Percentiles rank a stretch among this genome's conserved stretches.
Conservation (phyloP, 2,329 filamentous ascomycete genomes). For the Epichloe uncinata region DNA sequence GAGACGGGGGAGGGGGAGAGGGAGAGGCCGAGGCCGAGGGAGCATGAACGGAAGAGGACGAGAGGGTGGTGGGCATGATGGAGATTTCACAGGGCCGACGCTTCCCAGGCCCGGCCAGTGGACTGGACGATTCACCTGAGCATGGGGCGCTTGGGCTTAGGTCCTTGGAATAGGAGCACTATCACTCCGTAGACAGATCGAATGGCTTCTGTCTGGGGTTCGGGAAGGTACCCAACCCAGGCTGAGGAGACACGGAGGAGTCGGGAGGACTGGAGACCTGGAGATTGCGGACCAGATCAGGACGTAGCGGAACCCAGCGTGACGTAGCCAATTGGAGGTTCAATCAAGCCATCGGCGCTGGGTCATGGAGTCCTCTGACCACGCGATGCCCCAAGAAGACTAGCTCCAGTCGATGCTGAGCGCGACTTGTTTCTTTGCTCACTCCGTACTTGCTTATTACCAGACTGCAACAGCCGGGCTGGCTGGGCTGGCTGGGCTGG, state of each 20-base stretch:
- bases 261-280: not conserved
- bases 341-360: not conserved
- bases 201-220: not conserved
- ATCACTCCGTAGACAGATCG: not conserved
- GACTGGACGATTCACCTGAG: constrained; percentile 1
- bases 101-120: constrained; percentile 3
- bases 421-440: too few species aligned
- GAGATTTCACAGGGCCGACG: constrained; percentile 2
- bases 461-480: not conserved
- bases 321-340: constrained; percentile 1
- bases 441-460: not conserved
- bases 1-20: not conserved
- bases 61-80: constrained; percentile 7
- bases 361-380: not conserved
- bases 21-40: not conserved
- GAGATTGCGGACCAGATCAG: not conserved
- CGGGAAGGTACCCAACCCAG: not conserved
- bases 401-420: not conserved
- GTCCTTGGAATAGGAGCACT: not conserved
- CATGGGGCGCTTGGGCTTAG: not conserved
- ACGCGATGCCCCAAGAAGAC: not conserved
- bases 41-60: not conserved
- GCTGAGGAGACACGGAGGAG: not conserved
- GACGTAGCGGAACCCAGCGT: not conserved
- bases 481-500: too few species aligned